A percentile compares a stretch with the other conserved stretches of the same genome.
Evolutionary conservation across 352 stramenopile genomes (phyloP).

Genomic region (Pythium myriotylum): DNA sequence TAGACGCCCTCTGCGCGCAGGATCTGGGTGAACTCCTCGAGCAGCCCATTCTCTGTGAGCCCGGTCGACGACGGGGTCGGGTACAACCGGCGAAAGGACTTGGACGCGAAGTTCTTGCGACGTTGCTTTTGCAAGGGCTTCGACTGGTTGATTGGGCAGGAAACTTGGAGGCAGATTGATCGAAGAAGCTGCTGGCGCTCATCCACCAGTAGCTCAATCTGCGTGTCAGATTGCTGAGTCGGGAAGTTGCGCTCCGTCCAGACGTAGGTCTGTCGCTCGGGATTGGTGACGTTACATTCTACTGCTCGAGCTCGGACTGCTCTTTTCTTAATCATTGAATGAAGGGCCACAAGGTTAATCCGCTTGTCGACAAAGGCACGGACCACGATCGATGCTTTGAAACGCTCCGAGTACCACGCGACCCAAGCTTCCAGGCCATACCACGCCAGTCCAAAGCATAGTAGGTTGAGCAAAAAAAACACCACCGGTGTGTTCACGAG

Average conservation of each 20-base stretch:
- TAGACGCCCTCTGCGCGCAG: constrained; percentile 65
- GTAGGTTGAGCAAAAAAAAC: constrained; percentile 80
- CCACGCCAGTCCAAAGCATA: constrained; percentile 74
- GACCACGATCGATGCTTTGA: constrained; percentile 89
- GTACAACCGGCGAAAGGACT: constrained; percentile 44
- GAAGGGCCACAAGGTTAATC: constrained; percentile 52
- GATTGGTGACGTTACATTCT: constrained; percentile 43
- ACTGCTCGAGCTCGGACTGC: constrained; percentile 34
- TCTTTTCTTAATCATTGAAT: constrained; percentile 44
- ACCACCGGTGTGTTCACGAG: constrained; percentile 65
- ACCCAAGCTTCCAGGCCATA: constrained; percentile 49
- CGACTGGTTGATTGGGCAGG: constrained; percentile 54
- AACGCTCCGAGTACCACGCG: constrained; percentile 46
- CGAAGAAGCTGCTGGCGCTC: constrained; percentile 61
- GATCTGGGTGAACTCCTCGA: constrained; percentile 65
- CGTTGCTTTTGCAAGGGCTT: constrained; percentile 38
- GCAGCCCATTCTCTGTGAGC: constrained; percentile 59
- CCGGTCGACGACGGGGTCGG: constrained; percentile 44
- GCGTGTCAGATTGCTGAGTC: constrained; percentile 78
- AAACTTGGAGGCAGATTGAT: constrained; percentile 67
- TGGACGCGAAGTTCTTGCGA: constrained; percentile 23
- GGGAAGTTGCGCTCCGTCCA: constrained; percentile 87
- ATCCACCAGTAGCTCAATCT: constrained; percentile 79
- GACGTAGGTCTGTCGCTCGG: constrained; percentile 78
- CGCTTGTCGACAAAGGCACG: constrained; percentile 74